Conservation (phyloP, 2,329 filamentous ascomycete species). For the Hypocreales sp. region DNA sequence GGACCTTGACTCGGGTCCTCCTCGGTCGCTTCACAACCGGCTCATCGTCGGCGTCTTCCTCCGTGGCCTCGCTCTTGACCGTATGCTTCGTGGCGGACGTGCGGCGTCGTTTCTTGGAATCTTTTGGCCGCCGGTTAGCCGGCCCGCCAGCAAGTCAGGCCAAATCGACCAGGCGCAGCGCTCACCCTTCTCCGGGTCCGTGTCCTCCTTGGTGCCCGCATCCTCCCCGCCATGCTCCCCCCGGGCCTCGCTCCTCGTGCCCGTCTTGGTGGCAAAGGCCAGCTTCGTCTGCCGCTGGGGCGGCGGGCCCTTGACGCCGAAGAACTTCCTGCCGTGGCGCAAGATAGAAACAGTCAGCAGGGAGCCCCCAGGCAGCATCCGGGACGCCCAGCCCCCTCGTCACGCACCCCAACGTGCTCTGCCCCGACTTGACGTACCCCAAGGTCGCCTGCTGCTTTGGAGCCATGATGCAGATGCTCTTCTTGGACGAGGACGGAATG, state of each 20-base stretch:
- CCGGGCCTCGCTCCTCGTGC: conserved; percentile 18
- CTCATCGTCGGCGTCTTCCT: conserved; percentile 39
- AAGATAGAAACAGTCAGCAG: too few species aligned
- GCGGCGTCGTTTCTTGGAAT: conserved; percentile 30
- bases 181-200: conserved; percentile 22
- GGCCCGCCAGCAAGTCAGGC: background rate
- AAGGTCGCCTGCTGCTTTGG: conserved; percentile 70
- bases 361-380: background rate
- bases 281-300: conserved; percentile 65
- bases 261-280: conserved; percentile 50
- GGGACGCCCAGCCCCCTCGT: too few species aligned
- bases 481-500: too few species aligned
- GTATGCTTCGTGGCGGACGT: conserved; percentile 5
- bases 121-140: conserved; percentile 13
- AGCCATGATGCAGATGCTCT: conserved; percentile 20
- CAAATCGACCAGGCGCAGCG: background rate
- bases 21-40: conserved; percentile 44
- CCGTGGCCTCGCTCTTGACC: conserved; percentile 21
- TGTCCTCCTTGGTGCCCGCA: conserved; percentile 20
- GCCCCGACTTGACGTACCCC: conserved; percentile 68
- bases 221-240: conserved; percentile 13
- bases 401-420: conserved; percentile 59
- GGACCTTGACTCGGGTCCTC: conserved; percentile 27
- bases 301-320: conserved; percentile 41
- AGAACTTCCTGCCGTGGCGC: conserved; percentile 71